phyloP scores from a whole-genome alignment of 257 asterid species.

The Salvia rosmarinus region DNA sequence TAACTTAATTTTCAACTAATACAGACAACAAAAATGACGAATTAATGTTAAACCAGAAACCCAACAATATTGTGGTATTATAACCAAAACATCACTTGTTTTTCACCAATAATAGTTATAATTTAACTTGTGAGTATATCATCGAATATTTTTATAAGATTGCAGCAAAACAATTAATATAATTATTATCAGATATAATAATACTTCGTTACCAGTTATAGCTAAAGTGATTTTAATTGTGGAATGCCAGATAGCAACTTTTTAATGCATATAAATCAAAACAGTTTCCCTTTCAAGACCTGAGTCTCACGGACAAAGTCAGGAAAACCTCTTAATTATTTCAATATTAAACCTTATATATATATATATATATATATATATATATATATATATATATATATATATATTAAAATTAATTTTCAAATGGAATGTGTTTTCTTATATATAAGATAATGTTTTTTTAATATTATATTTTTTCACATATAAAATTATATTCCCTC shows the following conservation, averaged over 20 bases:
- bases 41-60: conserved; percentile 1
- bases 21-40: conserved; percentile 22
- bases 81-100: neutral
- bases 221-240: too few species aligned
- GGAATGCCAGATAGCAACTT: too few species aligned
- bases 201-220: conserved; percentile 7
- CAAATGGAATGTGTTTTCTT: too few species aligned
- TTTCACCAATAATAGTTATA: neutral
- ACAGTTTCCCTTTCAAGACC: neutral
- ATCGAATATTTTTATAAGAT: too few species aligned
- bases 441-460: too few species aligned
- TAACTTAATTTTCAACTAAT: conserved; percentile 4
- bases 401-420: too few species aligned
- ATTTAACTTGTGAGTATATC: neutral
- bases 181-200: neutral
- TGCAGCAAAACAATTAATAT: neutral
- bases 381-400: neutral
- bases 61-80: conserved; percentile 24
- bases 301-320: too few species aligned
- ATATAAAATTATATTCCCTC: too few species aligned
- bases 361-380: neutral
- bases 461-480: too few species aligned
- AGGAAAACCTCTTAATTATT: too few species aligned
- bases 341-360: too few species aligned
- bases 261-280: neutral